Evolutionary conservation across 345 rosid species (phyloP).

Genomic region (Eucalyptus brandiana): DNA sequence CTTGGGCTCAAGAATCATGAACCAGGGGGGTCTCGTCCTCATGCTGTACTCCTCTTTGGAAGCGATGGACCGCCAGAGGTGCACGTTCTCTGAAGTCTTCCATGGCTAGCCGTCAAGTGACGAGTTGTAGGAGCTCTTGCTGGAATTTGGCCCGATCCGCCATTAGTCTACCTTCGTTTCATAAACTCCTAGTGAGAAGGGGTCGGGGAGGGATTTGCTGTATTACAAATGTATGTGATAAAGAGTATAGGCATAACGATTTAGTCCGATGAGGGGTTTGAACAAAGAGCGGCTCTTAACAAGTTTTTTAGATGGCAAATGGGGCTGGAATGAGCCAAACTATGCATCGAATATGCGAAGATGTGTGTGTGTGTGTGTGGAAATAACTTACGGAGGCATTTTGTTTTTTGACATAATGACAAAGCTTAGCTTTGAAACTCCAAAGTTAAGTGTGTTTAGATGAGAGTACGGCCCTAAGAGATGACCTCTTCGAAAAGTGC

Average conservation of each 20-base stretch:
- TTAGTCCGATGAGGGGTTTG: fast-evolving
- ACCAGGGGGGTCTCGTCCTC: neutral
- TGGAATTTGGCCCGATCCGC: neutral
- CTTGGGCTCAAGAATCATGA: neutral
- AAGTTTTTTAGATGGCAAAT: neutral
- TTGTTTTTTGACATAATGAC: neutral
- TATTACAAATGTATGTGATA: neutral
- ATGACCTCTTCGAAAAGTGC: neutral
- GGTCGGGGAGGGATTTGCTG: neutral
- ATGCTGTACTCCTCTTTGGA: neutral
- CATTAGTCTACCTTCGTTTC: neutral
- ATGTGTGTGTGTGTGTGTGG: too few relatives aligned
- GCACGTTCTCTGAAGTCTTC: neutral
- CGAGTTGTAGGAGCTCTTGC: neutral
- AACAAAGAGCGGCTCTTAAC: neutral
- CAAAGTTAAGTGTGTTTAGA: neutral
- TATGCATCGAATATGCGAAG: fast-evolving
- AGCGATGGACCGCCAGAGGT: neutral
- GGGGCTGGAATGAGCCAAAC: neutral
- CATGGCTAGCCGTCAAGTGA: neutral
- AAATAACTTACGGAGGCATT: neutral
- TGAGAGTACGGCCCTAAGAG: neutral
- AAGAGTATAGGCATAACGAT: neutral
- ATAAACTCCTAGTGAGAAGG: neutral
- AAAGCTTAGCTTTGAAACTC: neutral